Percentiles rank a stretch among this genome's conserved stretches.
phyloP scores from a whole-genome alignment of 257 asterid genomes.

The Solanum clarkiae region DNA sequence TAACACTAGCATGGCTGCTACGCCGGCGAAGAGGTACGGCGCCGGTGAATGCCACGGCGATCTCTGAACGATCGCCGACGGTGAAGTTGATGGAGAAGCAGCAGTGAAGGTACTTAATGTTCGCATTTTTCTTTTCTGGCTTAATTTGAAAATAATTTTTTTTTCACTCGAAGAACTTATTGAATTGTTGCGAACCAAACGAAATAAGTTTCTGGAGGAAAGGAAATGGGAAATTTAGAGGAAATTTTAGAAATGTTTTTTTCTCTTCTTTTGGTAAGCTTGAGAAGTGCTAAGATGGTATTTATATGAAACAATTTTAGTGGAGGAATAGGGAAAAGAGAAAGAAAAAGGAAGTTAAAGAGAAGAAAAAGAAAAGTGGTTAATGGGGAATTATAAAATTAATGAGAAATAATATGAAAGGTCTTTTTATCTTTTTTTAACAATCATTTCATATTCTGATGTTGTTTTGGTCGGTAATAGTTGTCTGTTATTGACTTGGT shows the following conservation, averaged over 20 bases:
- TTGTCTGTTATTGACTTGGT: too few relatives aligned
- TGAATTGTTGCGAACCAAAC: neutral
- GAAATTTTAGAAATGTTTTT: neutral
- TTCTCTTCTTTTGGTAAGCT: neutral
- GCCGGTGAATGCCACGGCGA: slow-evolving; percentile 95
- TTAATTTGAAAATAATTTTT: neutral
- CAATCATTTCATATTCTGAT: neutral
- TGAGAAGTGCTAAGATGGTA: neutral
- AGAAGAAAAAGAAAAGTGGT: neutral
- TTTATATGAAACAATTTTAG: neutral
- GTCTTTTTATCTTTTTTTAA: neutral
- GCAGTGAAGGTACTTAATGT: neutral
- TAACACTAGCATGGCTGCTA: slow-evolving; percentile 80
- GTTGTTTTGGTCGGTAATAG: too few relatives aligned
- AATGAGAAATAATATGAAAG: neutral
- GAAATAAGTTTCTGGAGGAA: neutral
- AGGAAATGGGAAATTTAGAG: neutral
- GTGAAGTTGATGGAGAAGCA: neutral
- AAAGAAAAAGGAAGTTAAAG: neutral
- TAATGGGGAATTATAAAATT: neutral
- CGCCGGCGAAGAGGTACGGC: slow-evolving; percentile 79
- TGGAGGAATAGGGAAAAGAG: neutral
- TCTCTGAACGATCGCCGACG: slow-evolving; percentile 6
- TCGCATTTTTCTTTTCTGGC: neutral
- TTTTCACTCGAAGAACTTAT: neutral